Conservation (phyloP, 257 asterid species). For the Anisodus acutangulus region DNA sequence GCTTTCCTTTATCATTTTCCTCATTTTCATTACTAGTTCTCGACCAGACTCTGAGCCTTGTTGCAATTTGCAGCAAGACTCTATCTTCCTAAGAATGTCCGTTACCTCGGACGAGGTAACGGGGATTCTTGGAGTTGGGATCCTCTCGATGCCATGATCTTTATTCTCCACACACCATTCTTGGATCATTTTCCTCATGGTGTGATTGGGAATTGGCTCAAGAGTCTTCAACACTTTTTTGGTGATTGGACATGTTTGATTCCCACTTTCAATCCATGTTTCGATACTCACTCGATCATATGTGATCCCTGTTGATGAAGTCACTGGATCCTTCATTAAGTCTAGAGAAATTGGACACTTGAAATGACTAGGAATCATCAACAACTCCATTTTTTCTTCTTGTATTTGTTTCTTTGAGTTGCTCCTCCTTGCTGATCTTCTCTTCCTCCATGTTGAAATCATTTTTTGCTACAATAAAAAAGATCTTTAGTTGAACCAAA, state of each 20-base stretch:
- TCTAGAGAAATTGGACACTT: constrained; percentile 43
- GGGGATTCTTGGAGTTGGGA: constrained; percentile 58
- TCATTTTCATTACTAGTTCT: constrained; percentile 40
- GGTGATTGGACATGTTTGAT: constrained; percentile 38
- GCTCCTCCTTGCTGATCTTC: constrained; percentile 36
- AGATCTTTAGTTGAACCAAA: not conserved
- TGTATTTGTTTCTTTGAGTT: constrained; percentile 29
- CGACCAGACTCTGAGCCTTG: constrained; percentile 37
- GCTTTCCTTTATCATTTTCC: constrained; percentile 45
- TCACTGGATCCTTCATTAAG: constrained; percentile 46
- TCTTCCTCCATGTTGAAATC: constrained; percentile 43
- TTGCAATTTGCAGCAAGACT: constrained; percentile 16
- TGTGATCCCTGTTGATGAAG: constrained; percentile 43
- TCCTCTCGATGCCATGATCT: constrained; percentile 50
- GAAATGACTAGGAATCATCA: constrained; percentile 34
- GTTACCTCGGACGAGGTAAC: constrained; percentile 39
- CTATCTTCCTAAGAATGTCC: constrained; percentile 34
- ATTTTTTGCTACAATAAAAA: not conserved
- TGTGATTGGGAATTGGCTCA: constrained; percentile 47
- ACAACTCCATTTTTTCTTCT: constrained; percentile 19
- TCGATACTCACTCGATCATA: constrained; percentile 43
- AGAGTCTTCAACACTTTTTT: constrained; percentile 30
- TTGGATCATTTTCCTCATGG: constrained; percentile 52
- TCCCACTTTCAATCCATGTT: constrained; percentile 42
- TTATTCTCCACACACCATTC: constrained; percentile 62